Percentiles rank a stretch among this genome's conserved stretches.
Conservation (phyloP, 2,329 filamentous ascomycete species). For the Talaromyces sp. region DNA sequence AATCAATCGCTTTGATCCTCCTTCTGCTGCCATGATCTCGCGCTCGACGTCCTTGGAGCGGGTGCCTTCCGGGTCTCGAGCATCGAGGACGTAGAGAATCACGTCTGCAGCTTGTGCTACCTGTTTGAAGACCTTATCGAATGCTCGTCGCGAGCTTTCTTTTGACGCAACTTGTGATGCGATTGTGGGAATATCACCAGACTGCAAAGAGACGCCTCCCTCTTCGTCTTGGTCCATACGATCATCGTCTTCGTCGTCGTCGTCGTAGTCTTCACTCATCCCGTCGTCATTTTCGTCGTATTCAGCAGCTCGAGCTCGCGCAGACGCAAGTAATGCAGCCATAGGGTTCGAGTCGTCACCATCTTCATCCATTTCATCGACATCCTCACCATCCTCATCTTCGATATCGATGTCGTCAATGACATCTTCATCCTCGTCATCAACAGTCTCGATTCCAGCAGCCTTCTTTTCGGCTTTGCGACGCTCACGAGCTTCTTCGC, state of each 20-base stretch:
- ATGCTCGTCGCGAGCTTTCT: constrained; percentile 75
- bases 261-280: constrained; percentile 56
- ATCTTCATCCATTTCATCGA: constrained; percentile 53
- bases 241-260: constrained; percentile 52
- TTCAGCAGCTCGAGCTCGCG: constrained; percentile 43
- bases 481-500: constrained; percentile 58
- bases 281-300: constrained; percentile 44
- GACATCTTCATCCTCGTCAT: constrained; percentile 7
- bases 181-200: constrained; percentile 47
- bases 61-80: constrained; percentile 85
- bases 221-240: constrained; percentile 49
- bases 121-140: constrained; percentile 94
- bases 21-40: constrained; percentile 82
- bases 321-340: constrained; percentile 44
- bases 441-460: constrained; percentile 32
- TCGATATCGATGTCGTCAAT: constrained; percentile 11
- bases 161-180: constrained; percentile 31
- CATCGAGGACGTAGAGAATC: constrained; percentile 87
- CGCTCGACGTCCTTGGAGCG: constrained; percentile 87
- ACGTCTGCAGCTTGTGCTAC: constrained; percentile 87
- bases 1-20: constrained; percentile 80
- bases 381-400: constrained; percentile 38
- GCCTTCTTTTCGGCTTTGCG: constrained; percentile 42
- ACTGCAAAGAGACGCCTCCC: constrained; percentile 45
- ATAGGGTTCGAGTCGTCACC: constrained; percentile 55